Evolutionary conservation across 257 asterid genomes (phyloP), one percentile per base, ranked within the genome.

Genomic region (Nyctanthes arbortristis): DNA sequence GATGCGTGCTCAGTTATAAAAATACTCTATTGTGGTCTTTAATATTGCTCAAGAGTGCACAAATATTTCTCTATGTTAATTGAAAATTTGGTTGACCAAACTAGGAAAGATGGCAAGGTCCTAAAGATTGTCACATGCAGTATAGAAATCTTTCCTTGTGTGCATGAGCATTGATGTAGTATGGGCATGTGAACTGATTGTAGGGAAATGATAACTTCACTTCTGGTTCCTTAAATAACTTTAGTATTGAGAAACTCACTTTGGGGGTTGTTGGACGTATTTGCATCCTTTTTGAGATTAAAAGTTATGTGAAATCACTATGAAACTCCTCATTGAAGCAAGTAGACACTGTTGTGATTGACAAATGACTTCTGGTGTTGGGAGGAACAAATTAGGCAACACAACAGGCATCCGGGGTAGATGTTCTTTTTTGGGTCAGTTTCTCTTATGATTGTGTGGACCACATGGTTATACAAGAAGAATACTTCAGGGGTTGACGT

Each of bases 41-140:
- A 20, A 43, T 16, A 16, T 16, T 14, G 54, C 16, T 43, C 16
- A 10, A n/a, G 24, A 43, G 54, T 43, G 7, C 29, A 35, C 49
- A 3, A 7, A 29, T 63, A 18, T 22, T 56, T 35, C 35, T 14
- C 33, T 56, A 7, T 14, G 52, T 52, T 49, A 63, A 61, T 34
- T 62, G 67, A 58, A 18, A 12, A 55, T 39, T n/a, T 20, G 34
- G 64, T 68, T 18, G 61, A 22, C 36, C 43, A 59, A 66, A 36
- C 68, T n/a, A 29, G 14, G 73, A 63, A 59, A 25, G 62, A 33
- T 56, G 3, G 36, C 3, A 32, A 10, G 28, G 28, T 71, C 13
- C n/a, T 35, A 56, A 55, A 25, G 66, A n/a, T 58, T 36, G 61
- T 58, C 7, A 6, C 20, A 4, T 20, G 22, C 58, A 29, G 37